Evolutionary conservation across 192 early-diverging fungal species (phyloP).

Genomic region (Coemansia sp.): DNA sequence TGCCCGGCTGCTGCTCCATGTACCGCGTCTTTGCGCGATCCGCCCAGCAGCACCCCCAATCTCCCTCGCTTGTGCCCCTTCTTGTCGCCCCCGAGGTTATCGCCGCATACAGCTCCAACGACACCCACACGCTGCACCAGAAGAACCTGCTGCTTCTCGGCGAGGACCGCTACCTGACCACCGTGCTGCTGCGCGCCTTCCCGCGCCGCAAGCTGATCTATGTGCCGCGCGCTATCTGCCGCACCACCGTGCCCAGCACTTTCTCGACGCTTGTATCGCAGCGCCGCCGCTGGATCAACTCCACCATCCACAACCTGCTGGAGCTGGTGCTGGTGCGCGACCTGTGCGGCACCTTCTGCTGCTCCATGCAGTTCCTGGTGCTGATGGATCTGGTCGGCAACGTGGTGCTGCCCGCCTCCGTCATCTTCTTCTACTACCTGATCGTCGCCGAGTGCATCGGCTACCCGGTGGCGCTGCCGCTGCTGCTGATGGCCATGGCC

Average conservation of each 20-base stretch:
- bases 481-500: constrained; percentile 72
- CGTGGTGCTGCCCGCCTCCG: constrained; percentile 69
- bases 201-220: constrained; percentile 81
- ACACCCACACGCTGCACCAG: constrained; percentile 72
- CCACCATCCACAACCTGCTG: constrained; percentile 92
- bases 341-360: constrained; percentile 97
- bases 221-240: constrained; percentile 74
- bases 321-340: constrained; percentile 91
- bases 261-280: constrained; percentile 79
- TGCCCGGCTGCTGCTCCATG: constrained; percentile 99
- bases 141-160: constrained; percentile 84
- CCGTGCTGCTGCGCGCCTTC: constrained; percentile 77
- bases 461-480: constrained; percentile 58
- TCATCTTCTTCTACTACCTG: constrained; percentile 61
- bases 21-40: constrained; percentile 83
- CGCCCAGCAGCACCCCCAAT: constrained; percentile 56
- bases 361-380: constrained; percentile 88
- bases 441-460: constrained; percentile 46
- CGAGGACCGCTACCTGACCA: constrained; percentile 85
- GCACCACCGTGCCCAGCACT: constrained; percentile 72
- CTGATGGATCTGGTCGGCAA: constrained; percentile 80
- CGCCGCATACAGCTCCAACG: constrained; percentile 66
- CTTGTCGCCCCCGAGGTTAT: constrained; percentile 82
- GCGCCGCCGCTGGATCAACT: constrained; percentile 95
- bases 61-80: constrained; percentile 67